A percentile compares a stretch with the other conserved stretches of the same genome.
Conservation (phyloP, 139 green algal species). For the Tetradesmus obliquus region DNA sequence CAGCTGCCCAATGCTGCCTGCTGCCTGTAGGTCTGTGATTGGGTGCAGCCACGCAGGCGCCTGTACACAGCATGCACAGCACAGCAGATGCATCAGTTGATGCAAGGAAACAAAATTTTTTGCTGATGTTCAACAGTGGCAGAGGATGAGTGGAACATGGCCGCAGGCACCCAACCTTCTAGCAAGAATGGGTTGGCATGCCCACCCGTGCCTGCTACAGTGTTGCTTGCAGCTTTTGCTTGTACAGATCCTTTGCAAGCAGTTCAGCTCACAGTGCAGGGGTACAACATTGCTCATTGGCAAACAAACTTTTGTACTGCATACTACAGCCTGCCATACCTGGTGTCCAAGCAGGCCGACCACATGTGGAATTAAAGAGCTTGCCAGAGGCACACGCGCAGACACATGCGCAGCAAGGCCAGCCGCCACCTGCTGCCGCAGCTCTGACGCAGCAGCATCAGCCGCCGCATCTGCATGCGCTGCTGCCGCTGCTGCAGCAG, state of each 20-base stretch:
- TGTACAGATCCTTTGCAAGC: too few relatives aligned
- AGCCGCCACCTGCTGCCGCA: slow-evolving; percentile 27
- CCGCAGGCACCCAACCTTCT: too few relatives aligned
- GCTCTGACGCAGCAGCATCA: not conserved
- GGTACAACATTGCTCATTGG: too few relatives aligned
- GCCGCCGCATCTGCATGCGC: not conserved
- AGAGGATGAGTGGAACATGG: too few relatives aligned
- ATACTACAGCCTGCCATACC: not conserved
- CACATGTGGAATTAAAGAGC: slow-evolving; percentile 16
- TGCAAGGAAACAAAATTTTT: too few relatives aligned
- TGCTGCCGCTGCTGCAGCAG: not conserved
- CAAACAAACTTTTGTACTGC: too few relatives aligned
- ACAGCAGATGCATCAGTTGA: not conserved
- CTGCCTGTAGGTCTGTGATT: slow-evolving; percentile 11
- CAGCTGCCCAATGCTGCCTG: slow-evolving; percentile 16
- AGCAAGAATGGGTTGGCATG: too few relatives aligned
- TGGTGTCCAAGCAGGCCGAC: not conserved
- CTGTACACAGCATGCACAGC: not conserved
- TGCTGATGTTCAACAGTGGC: too few relatives aligned
- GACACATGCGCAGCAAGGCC: slow-evolving; percentile 24
- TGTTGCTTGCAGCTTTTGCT: too few relatives aligned
- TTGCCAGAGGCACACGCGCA: slow-evolving; percentile 2
- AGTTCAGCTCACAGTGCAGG: too few relatives aligned
- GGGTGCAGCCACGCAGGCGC: slow-evolving; percentile 28
- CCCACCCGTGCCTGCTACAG: too few relatives aligned